A percentile compares a stretch with the other conserved stretches of the same genome.
Evolutionary conservation across 2,329 filamentous ascomycete species (phyloP).

Genomic region (Paecilomyces formosus): DNA sequence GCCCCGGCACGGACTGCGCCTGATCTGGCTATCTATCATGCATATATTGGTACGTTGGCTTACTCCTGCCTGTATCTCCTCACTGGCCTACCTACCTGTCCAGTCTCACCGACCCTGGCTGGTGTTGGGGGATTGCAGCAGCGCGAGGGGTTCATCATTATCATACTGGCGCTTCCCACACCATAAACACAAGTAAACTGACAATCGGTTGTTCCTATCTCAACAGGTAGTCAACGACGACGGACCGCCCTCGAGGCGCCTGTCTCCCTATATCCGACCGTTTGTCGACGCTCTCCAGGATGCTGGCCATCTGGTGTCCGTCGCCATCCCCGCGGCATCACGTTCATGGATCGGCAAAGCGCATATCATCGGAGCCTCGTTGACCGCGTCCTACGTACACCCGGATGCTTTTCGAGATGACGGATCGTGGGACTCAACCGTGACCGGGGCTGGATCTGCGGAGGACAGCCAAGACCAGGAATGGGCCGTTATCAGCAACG

Average conservation of each 20-base stretch:
- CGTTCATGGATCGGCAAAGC: slow-evolving; percentile 96
- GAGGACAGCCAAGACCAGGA: slow-evolving; percentile 45
- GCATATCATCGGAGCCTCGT: slow-evolving; percentile 78
- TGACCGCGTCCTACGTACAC: slow-evolving; percentile 73
- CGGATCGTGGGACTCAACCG: slow-evolving; percentile 41
- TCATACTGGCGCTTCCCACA: not conserved
- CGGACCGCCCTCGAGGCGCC: slow-evolving; percentile 63
- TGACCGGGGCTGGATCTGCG: slow-evolving; percentile 14
- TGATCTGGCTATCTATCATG: slow-evolving; percentile 23
- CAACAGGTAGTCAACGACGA: slow-evolving; percentile 57
- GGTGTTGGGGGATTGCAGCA: not conserved
- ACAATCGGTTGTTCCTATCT: not conserved
- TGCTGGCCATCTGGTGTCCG: slow-evolving; percentile 73
- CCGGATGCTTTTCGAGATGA: slow-evolving; percentile 47
- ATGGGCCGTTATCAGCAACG: slow-evolving; percentile 65
- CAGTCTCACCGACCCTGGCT: not conserved
- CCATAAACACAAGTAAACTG: not conserved
- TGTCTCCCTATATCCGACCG: slow-evolving; percentile 67
- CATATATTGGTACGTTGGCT: slow-evolving; percentile 38
- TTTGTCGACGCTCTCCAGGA: slow-evolving; percentile 61
- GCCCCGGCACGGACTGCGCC: not conserved
- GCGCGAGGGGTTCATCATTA: not conserved
- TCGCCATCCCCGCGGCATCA: slow-evolving; percentile 79
- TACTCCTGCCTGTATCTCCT: slow-evolving; percentile 6
- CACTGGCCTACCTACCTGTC: not conserved